phyloP scores from a whole-genome alignment of 768 basidiomycete species.

The Kwoniella sp. region DNA sequence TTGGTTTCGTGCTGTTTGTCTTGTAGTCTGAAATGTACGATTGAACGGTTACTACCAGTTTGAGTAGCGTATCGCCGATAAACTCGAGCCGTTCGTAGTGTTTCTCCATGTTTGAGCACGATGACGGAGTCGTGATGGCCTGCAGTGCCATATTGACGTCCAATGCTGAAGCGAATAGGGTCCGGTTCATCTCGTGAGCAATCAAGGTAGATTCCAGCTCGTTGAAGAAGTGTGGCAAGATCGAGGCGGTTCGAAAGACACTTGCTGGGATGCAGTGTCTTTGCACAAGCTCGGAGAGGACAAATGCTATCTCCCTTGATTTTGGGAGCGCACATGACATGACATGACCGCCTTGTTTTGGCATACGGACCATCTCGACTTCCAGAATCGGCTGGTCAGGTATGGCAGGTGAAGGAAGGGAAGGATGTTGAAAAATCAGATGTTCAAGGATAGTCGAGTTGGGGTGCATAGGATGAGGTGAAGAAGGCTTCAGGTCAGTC shows the following conservation, averaged over 20 bases:
- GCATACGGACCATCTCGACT: conserved; percentile 13
- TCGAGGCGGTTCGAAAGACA: conserved; percentile 29
- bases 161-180: conserved; percentile 15
- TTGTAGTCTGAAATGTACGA: conserved; percentile 7
- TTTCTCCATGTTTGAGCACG: not conserved
- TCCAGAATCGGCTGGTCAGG: conserved; percentile 29
- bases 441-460: conserved; percentile 18
- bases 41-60: conserved; percentile 30
- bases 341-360: conserved; percentile 29
- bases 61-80: conserved; percentile 44
- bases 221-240: conserved; percentile 32
- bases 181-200: conserved; percentile 23
- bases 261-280: conserved; percentile 35
- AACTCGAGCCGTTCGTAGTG: conserved; percentile 45
- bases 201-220: conserved; percentile 30
- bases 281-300: conserved; percentile 25
- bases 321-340: not conserved
- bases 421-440: not conserved
- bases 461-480: conserved; percentile 21
- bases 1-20: conserved; percentile 3
- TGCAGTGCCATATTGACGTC: conserved; percentile 12
- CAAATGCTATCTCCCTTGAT: not conserved
- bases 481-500: conserved; percentile 28
- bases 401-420: not conserved
- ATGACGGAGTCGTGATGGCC: conserved; percentile 24